Percentiles rank a stretch among this genome's conserved stretches.
These are phyloP conservation scores for Ascochyta pisi DNA, from an alignment of 2,329 filamentous ascomycete genomes.

Conservation along the genomic window DNA sequence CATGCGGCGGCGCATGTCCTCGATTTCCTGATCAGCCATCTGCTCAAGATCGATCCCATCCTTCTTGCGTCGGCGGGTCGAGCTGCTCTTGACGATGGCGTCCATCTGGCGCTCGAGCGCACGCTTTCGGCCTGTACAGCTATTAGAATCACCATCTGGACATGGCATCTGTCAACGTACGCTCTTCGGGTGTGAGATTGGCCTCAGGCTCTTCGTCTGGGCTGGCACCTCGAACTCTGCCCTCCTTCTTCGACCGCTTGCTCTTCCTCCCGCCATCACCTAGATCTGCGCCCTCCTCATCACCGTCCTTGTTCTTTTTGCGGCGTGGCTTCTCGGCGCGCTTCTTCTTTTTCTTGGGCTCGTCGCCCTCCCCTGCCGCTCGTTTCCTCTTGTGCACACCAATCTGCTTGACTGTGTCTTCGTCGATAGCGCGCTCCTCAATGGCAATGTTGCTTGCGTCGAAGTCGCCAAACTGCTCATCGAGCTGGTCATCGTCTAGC, in stretches of 20 bases:
- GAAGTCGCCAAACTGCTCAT: slow-evolving; percentile 62
- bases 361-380: slow-evolving; percentile 62
- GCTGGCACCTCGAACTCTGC: slow-evolving; percentile 44
- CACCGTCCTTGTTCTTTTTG: slow-evolving; percentile 58
- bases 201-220: slow-evolving; percentile 75
- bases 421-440: slow-evolving; percentile 67
- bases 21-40: slow-evolving; percentile 88
- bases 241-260: slow-evolving; percentile 55
- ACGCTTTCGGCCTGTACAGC: slow-evolving; percentile 67
- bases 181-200: slow-evolving; percentile 81
- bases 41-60: slow-evolving; percentile 92
- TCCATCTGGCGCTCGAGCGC: slow-evolving; percentile 89
- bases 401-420: slow-evolving; percentile 66
- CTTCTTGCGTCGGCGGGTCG: slow-evolving; percentile 75
- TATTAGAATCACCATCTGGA: background rate
- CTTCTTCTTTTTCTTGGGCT: slow-evolving; percentile 74
- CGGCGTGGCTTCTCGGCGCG: slow-evolving; percentile 61
- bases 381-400: slow-evolving; percentile 71
- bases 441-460: slow-evolving; percentile 67
- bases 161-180: slow-evolving; percentile 55
- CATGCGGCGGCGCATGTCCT: slow-evolving; percentile 87
- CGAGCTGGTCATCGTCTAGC: slow-evolving; percentile 69
- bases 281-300: slow-evolving; percentile 58
- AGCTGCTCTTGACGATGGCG: slow-evolving; percentile 83
- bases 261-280: slow-evolving; percentile 60